phyloP scores from a whole-genome alignment of 257 asterid species.

The Marsdenia floribunda region DNA sequence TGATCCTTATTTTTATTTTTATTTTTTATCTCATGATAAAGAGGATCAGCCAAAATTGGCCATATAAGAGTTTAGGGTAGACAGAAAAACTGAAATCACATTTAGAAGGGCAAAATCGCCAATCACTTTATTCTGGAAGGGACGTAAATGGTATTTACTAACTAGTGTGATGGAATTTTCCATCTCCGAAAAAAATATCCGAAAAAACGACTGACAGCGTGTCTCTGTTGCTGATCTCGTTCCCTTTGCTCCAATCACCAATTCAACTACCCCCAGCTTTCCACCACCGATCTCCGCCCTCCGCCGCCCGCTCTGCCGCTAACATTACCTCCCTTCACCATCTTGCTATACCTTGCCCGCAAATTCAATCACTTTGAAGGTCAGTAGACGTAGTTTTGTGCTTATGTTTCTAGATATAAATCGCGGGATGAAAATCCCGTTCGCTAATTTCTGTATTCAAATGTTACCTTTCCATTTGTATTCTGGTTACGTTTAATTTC shows the following conservation, averaged over 20 bases:
- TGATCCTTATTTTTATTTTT: no score
- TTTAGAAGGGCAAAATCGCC: neutral
- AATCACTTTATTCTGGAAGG: neutral
- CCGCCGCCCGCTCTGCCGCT: neutral
- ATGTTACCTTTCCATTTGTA: neutral
- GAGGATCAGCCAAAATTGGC: no score
- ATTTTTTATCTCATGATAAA: no score
- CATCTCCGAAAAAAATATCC: neutral
- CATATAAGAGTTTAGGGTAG: neutral
- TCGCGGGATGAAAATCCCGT: neutral
- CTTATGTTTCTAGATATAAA: neutral
- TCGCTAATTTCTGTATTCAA: neutral
- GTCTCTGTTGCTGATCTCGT: neutral
- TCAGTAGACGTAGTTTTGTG: neutral
- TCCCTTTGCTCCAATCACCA: neutral
- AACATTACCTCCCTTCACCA: neutral
- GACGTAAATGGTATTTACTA: neutral
- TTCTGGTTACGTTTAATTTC: conserved; percentile 1
- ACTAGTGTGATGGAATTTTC: neutral
- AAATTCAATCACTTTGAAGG: neutral
- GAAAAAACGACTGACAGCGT: neutral
- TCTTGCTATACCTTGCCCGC: neutral
- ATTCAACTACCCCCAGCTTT: neutral
- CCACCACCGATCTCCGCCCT: neutral
- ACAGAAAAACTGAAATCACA: neutral